Base-by-base conservation (phyloP, 2,329 filamentous ascomycete species). In the Rhynchosporium graminicola region DNA sequence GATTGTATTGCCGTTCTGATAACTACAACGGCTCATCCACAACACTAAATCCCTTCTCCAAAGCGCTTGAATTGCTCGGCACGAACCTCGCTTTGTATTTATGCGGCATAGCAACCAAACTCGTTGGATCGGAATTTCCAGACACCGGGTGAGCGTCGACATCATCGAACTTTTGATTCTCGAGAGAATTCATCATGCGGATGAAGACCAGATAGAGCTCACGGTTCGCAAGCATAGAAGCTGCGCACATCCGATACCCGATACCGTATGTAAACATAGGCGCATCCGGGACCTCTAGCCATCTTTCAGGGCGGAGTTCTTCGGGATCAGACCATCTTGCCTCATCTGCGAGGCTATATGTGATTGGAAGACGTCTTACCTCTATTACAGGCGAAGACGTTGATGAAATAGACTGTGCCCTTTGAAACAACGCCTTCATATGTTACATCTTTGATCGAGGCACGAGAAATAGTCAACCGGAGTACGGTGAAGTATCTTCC, bases 351-450 rank as follows among this genome's bases (percentile, higher is more conserved):
- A 12, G 8, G 15, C 29, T 33, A 5, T 28, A 8, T 20, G 9
- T 33, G 46, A 7, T 15, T 36, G 36, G 38, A 74, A 46, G 3
- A 12, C 9, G n/a, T 73, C 78, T 70, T 75, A 85, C 84, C 85
- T 83, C 87, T 87, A 65, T 89, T 88, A 69, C 86, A 88, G 2
- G 85, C 85, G 86, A 85, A 88, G 0, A 85, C 83, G 62, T 89
- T 89, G 31, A 89, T 75, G 72, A 87, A 89, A 42, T 88, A 79
- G 0, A 87, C 82, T 1, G 84, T 87, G 0, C 85, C 85, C 50
- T 82, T 82, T 0, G 87, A 86, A 46, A 80, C 71, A 38, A 80
- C 79, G 20, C 81, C 84, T 9, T 86, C 74, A 62, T 87, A 88
- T 0, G 76, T 74, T 2, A 89, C 77, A 58, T 87, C 84, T 65